Base-by-base conservation (phyloP, 805 yeast species). In the Lachancea sp. region DNA sequence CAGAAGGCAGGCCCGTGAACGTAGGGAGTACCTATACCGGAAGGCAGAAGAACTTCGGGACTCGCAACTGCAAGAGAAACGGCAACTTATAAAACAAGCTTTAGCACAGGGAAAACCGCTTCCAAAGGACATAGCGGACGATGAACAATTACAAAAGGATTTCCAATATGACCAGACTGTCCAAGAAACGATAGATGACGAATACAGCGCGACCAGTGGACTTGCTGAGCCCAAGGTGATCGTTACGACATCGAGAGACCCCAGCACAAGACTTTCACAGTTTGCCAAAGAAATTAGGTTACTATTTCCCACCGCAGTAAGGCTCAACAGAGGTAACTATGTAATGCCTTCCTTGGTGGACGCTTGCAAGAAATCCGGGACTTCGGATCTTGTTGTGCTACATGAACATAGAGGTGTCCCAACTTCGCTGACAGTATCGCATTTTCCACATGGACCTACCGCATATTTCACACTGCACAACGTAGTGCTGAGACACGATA, bases 391-490 rank as follows among this genome's bases (percentile, higher is more conserved):
- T 54, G 71, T 93, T 19, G 75, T 93, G 2, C 68, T 93, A 18
- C 98, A 93, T 63, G 99, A 93, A 63, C 99, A 93, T 67, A 77
- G 99, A 67, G 99, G 99, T 77, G 91, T 87, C 0, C 99, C 99
- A 42, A 90, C 96, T 0, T 86, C 96, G 1, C 59, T 93, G 48
- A 91, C 98, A 1, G 70, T 93, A 22, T 82, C 93, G 29, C 99
- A 93, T 71, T 85, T 93, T 64, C 99, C 99, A 3, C 96, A 93
- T 62, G 99, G 99, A 0, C 99, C 99, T 16, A 85, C 97, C 2
- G 95, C 93, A 29, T 82, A 85, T 38, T 93, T 93, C 72, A 86
- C 97, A 10, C 70, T 93, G 46, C 98, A 93, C 67, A 93, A 93
- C 59, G 98, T 93, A 44, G 89, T 87, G 20, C 71, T 93, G 46